phyloP scores from a whole-genome alignment of 2,329 filamentous ascomycete genomes.

The Sporothrix euskadiensis region DNA sequence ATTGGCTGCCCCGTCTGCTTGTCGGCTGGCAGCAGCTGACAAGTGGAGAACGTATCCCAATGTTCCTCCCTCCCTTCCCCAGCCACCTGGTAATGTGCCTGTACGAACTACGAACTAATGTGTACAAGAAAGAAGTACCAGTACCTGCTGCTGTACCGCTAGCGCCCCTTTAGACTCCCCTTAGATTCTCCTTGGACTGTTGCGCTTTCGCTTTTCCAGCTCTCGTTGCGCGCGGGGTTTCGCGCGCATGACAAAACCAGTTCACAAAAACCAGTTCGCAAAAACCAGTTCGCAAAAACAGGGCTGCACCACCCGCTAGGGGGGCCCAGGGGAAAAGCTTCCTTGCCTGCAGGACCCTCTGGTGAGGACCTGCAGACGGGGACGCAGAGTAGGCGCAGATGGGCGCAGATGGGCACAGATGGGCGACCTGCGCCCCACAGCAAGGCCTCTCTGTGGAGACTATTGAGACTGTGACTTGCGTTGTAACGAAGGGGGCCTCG shows the following conservation, averaged over 20 bases:
- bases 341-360: conserved; percentile 7
- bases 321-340: neutral
- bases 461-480: neutral
- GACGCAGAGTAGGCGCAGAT: neutral
- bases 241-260: neutral
- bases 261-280: too few species aligned
- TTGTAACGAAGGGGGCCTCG: neutral
- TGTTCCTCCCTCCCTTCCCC: conserved; percentile 7
- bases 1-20: neutral
- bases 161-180: neutral
- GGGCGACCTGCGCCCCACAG: conserved; percentile 10
- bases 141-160: conserved; percentile 17
- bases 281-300: too few species aligned
- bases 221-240: conserved; percentile 10
- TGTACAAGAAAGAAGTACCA: neutral
- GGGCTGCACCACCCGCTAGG: neutral
- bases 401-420: neutral
- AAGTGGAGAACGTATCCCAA: neutral
- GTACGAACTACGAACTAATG: neutral
- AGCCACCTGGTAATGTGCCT: neutral
- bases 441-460: neutral
- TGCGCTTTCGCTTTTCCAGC: neutral
- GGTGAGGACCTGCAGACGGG: conserved; percentile 7
- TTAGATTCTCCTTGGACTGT: neutral
- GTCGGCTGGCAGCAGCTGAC: conserved; percentile 19